A percentile compares a stretch with the other conserved stretches of the same genome.
These are phyloP conservation scores for Nephelium lappaceum DNA, from an alignment of 345 rosid genomes.

Conservation along the genomic window DNA sequence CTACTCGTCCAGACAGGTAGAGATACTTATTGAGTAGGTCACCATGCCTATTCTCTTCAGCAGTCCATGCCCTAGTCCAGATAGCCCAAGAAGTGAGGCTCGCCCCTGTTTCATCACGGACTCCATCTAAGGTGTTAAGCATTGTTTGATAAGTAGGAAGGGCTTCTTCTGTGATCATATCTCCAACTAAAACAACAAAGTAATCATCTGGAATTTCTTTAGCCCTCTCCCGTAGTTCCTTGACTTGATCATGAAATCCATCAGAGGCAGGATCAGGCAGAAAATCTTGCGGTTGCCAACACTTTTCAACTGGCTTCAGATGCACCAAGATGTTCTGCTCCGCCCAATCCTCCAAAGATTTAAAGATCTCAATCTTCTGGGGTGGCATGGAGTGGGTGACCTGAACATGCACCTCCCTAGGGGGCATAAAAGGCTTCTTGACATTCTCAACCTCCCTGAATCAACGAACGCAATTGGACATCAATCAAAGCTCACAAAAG, in stretches of 20 bases:
- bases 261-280: conserved; percentile 84
- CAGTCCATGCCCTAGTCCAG: conserved; percentile 79
- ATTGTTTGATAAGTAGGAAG: conserved; percentile 61
- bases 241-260: conserved; percentile 83
- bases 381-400: conserved; percentile 91
- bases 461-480: conserved; percentile 11
- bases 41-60: conserved; percentile 81
- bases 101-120: conserved; percentile 57
- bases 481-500: conserved; percentile 13
- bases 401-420: conserved; percentile 78
- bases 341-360: conserved; percentile 89
- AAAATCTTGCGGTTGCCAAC: conserved; percentile 95
- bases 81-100: conserved; percentile 76
- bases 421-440: conserved; percentile 82
- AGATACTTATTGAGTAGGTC: conserved; percentile 74
- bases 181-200: conserved; percentile 62
- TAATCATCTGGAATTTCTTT: conserved; percentile 87
- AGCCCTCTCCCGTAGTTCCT: conserved; percentile 75
- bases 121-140: conserved; percentile 55
- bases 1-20: conserved; percentile 69
- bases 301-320: conserved; percentile 88
- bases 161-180: conserved; percentile 66
- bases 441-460: conserved; percentile 70
- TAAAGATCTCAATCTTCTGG: conserved; percentile 85
- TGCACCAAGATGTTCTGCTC: conserved; percentile 63